Base-by-base conservation (phyloP, 345 rosid species). In the Turnera subulata region DNA sequence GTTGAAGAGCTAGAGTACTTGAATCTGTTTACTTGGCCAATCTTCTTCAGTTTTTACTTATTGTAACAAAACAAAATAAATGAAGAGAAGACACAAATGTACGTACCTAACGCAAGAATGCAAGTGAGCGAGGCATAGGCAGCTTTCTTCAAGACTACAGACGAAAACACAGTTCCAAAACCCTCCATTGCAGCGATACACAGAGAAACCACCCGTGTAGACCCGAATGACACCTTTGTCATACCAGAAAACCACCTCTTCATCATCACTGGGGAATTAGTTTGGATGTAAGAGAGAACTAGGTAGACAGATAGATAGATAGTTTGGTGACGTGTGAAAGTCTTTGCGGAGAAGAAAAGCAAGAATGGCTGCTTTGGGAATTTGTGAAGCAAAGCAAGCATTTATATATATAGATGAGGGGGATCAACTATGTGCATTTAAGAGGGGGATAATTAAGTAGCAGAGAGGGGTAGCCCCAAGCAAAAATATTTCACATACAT, bases 41-140 rank as follows among this genome's bases (percentile, higher is more conserved):
- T n/a, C 39, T 11, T 35, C 39, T 35, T 11, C 39, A 35, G 6
- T 35, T 35, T 35, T 35, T 35, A 5, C 11, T 6, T 11, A 11
- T 6, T 35, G 11, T 5, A 35, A 35, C 6, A 35, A 5, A 35
- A 5, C 11, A 5, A 6, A 11, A 35, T 5, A 35, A 35, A 35
- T 5, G 11, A 35, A 35, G 11, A 35, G 6, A 35, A 43, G 53
- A 1, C 4, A 5, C 45, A 11, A 6, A 24, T 19, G 35, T 1
- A 21, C 15, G 37, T 62, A 86, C 97, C 90, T 17, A 78, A 52
- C 24, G 89, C 86, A 68, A 87, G 50, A 64, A 62, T 59, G 75
- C 82, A 78, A 62, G 84, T 71, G 72, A 76, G 54, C 12, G 74
- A 73, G 50, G 80, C 85, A 67, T 65, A 62, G 23, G 78, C 23